These are phyloP conservation scores for Diaporthe sp. DNA, from an alignment of 2,329 filamentous ascomycete species.

Conservation along the genomic window DNA sequence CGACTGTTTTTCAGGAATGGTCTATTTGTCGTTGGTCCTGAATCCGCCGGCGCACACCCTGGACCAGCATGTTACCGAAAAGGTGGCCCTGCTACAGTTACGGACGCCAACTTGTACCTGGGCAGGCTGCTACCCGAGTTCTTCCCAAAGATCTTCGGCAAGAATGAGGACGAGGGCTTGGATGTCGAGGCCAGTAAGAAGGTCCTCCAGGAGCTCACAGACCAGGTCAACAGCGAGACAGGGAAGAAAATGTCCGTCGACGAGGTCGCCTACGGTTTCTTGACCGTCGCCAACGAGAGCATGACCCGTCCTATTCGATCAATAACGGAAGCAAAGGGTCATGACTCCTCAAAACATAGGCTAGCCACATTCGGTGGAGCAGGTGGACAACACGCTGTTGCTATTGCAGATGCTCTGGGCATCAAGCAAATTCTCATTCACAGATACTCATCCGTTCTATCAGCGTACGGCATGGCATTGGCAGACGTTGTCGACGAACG, in stretches of 20 bases:
- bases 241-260: slow-evolving; percentile 80
- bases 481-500: slow-evolving; percentile 94
- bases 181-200: slow-evolving; percentile 81
- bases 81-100: slow-evolving; percentile 90
- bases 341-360: slow-evolving; percentile 91
- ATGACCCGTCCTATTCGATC: slow-evolving; percentile 93
- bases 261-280: slow-evolving; percentile 89
- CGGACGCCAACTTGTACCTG: slow-evolving; percentile 89
- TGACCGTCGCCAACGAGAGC: slow-evolving; percentile 90
- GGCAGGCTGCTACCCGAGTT: slow-evolving; percentile 89
- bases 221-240: slow-evolving; percentile 82
- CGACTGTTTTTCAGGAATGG: slow-evolving; percentile 90
- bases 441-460: slow-evolving; percentile 88
- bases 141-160: slow-evolving; percentile 95
- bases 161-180: slow-evolving; percentile 85
- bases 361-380: slow-evolving; percentile 93
- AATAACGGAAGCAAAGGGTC: slow-evolving; percentile 91
- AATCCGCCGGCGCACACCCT: slow-evolving; percentile 89
- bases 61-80: slow-evolving; percentile 94
- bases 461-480: slow-evolving; percentile 92
- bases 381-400: slow-evolving; percentile 92
- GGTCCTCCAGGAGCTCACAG: slow-evolving; percentile 80
- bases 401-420: slow-evolving; percentile 86
- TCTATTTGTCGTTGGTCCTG: slow-evolving; percentile 89
- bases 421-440: slow-evolving; percentile 90